Percentiles rank a stretch among this genome's conserved stretches.
phyloP scores from a whole-genome alignment of 495 filamentous ascomycete species.

The Viridothelium virens region DNA sequence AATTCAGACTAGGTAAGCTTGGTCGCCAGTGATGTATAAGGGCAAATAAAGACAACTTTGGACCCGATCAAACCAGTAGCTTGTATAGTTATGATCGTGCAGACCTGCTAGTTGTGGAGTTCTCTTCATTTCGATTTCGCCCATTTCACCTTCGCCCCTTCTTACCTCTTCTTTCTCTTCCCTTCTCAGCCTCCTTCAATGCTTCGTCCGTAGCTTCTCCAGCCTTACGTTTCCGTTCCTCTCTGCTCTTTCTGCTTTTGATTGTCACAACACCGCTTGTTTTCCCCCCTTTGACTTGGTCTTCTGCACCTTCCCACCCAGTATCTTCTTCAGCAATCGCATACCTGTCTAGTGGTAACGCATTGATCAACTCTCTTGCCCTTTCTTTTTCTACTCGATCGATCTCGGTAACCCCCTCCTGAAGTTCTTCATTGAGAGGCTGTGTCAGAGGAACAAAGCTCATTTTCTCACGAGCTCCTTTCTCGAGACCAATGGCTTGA shows the following conservation, averaged over 20 bases:
- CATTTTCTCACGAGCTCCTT: conserved; percentile 15
- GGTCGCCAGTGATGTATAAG: no score
- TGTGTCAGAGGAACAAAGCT: conserved; percentile 59
- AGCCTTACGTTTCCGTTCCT: conserved; percentile 65
- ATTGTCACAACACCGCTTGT: conserved; percentile 64
- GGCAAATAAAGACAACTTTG: no score
- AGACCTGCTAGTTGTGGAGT: no score
- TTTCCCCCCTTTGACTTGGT: conserved; percentile 55
- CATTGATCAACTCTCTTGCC: conserved; percentile 79
- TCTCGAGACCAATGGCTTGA: conserved; percentile 10
- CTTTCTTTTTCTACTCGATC: conserved; percentile 61
- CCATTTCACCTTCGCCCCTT: conserved; percentile 27
- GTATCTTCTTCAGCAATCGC: conserved; percentile 57
- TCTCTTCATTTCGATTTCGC: background rate
- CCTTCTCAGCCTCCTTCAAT: conserved; percentile 52
- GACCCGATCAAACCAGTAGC: no score
- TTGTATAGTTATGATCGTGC: no score
- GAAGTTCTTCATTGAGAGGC: conserved; percentile 76
- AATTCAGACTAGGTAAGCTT: no score
- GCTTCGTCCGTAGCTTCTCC: conserved; percentile 57
- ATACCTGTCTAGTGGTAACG: conserved; percentile 81
- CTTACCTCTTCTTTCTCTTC: conserved; percentile 50
- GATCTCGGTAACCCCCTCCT: conserved; percentile 71
- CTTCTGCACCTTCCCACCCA: conserved; percentile 81
- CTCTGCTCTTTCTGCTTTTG: conserved; percentile 52